A percentile compares a stretch with the other conserved stretches of the same genome.
These are phyloP conservation scores for Euphrasia arctica DNA, from an alignment of 305 asterid genomes.

Conservation along the genomic window DNA sequence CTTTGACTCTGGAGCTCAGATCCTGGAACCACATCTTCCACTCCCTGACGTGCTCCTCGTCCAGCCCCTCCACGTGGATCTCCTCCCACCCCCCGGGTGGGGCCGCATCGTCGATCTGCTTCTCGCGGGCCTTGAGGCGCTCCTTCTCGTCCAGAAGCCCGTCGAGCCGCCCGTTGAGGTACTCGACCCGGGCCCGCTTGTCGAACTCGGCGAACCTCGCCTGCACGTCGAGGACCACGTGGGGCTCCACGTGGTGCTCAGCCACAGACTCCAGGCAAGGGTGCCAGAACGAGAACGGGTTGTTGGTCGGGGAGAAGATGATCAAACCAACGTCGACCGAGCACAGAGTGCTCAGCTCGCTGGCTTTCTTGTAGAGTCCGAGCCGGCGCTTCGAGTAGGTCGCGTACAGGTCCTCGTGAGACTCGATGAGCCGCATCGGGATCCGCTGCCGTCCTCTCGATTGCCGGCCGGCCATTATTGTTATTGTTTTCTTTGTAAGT, in stretches of 20 bases:
- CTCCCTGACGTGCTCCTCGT: constrained; percentile 22
- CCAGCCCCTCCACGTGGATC: constrained; percentile 14
- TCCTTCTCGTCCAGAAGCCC: constrained; percentile 8
- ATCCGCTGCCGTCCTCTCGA: constrained; percentile 40
- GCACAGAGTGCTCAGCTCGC: constrained; percentile 33
- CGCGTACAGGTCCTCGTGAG: constrained; percentile 28
- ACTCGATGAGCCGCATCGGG: constrained; percentile 25
- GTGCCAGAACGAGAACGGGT: constrained; percentile 38
- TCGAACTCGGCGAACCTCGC: neutral
- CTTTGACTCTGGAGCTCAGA: neutral
- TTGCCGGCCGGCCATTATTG: constrained; percentile 19
- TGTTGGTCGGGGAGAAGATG: constrained; percentile 32
- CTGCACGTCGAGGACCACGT: neutral
- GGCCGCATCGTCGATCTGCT: constrained; percentile 17
- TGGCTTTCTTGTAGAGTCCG: constrained; percentile 32
- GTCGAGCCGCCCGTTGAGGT: constrained; percentile 22
- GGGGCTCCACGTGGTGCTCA: constrained; percentile 19
- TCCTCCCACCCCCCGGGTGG: constrained; percentile 27
- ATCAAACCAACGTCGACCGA: constrained; percentile 36
- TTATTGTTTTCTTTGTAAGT: too few species aligned
- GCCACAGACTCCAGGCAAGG: constrained; percentile 36
- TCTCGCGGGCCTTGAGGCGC: neutral
- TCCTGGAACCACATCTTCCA: constrained; percentile 15
- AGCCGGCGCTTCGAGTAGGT: constrained; percentile 41
- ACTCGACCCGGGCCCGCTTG: neutral